Conservation (phyloP, 176 grass and related monocot species). For the Oryza meyeriana region DNA sequence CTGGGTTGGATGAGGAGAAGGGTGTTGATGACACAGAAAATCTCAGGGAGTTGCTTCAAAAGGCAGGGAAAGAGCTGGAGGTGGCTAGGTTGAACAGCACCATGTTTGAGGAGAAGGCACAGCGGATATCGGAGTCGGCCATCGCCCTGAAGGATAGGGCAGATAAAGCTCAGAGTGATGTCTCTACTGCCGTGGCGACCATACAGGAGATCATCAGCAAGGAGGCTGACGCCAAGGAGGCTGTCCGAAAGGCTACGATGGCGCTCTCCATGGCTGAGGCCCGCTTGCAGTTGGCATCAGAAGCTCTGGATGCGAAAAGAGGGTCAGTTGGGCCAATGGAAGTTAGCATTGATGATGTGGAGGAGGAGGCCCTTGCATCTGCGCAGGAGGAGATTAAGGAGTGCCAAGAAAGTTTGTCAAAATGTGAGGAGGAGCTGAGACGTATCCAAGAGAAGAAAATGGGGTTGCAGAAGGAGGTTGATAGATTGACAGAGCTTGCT, state of each 20-base stretch:
- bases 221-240: slow-evolving; percentile 77
- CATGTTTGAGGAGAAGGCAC: slow-evolving; percentile 89
- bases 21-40: slow-evolving; percentile 29
- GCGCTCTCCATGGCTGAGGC: slow-evolving; percentile 84
- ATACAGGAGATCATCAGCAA: slow-evolving; percentile 74
- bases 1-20: slow-evolving; percentile 43
- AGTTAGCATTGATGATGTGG: slow-evolving; percentile 32
- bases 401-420: slow-evolving; percentile 40
- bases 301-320: slow-evolving; percentile 51
- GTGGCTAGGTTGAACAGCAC: slow-evolving; percentile 74
- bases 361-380: slow-evolving; percentile 59
- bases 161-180: slow-evolving; percentile 47
- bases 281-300: slow-evolving; percentile 56
- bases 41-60: slow-evolving; percentile 59
- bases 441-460: slow-evolving; percentile 51
- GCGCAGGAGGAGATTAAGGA: slow-evolving; percentile 60
- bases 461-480: slow-evolving; percentile 78
- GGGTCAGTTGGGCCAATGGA: slow-evolving; percentile 41
- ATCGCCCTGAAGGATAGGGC: slow-evolving; percentile 85
- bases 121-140: slow-evolving; percentile 75
- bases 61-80: slow-evolving; percentile 61
- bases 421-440: slow-evolving; percentile 54
- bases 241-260: slow-evolving; percentile 71
- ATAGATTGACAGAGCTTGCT: slow-evolving; percentile 69
- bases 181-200: slow-evolving; percentile 41